Conservation (phyloP, 176 grass and related monocot genomes). For the Lolium rigidum region DNA sequence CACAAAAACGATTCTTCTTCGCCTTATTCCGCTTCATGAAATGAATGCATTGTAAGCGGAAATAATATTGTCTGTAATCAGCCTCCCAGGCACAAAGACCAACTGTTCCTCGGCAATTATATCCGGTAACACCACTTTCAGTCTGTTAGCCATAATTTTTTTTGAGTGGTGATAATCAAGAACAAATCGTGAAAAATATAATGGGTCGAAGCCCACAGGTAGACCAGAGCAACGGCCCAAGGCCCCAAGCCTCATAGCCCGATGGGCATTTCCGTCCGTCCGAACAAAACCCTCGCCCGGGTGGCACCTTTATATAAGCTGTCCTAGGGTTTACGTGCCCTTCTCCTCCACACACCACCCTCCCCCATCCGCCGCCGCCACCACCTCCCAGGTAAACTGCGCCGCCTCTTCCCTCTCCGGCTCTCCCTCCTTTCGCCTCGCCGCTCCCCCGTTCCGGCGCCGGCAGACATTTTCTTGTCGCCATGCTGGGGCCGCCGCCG, state of each 20-base stretch:
- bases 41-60: too few relatives aligned
- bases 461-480: background rate
- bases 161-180: too few relatives aligned
- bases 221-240: background rate
- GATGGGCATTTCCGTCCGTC: constrained; percentile 45
- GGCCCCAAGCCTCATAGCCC: background rate
- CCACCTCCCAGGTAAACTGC: constrained; percentile 37
- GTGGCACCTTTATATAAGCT: constrained; percentile 21
- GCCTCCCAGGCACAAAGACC: too few relatives aligned
- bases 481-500: background rate
- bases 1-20: too few relatives aligned
- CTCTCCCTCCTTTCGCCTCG: background rate
- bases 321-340: constrained; percentile 50
- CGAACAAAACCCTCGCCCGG: constrained; percentile 33
- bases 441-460: background rate
- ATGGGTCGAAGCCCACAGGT: background rate
- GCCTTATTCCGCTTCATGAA: too few relatives aligned
- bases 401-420: background rate
- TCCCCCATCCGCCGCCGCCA: constrained; percentile 5
- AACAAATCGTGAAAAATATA: too few relatives aligned
- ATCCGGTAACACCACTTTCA: too few relatives aligned
- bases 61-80: too few relatives aligned
- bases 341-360: constrained; percentile 14
- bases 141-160: too few relatives aligned
- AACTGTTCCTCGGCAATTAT: too few relatives aligned